Evolutionary conservation across 2,329 filamentous ascomycete species (phyloP).

Genomic region (Annulohypoxylon truncatum): DNA sequence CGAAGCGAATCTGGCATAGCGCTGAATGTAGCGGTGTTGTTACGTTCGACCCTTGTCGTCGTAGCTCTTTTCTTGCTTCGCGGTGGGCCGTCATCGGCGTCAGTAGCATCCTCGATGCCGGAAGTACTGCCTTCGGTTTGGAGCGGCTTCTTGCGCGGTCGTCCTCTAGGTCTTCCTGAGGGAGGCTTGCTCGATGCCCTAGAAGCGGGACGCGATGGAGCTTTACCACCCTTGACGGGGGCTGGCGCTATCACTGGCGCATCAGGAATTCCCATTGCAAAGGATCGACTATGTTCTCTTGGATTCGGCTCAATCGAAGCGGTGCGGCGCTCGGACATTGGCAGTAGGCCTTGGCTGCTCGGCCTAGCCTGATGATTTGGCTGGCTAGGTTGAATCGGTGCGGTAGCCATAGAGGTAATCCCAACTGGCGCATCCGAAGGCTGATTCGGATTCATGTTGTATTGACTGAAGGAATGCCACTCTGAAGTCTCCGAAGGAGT

Average conservation of each 20-base stretch:
- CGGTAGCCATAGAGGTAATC: slow-evolving; percentile 49
- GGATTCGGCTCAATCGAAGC: slow-evolving; percentile 44
- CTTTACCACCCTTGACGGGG: slow-evolving; percentile 50
- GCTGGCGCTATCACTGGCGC: slow-evolving; percentile 39
- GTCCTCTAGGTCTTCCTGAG: slow-evolving; percentile 67
- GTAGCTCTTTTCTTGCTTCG: slow-evolving; percentile 80
- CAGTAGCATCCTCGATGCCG: slow-evolving; percentile 75
- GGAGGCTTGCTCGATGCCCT: slow-evolving; percentile 66
- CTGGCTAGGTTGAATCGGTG: slow-evolving; percentile 44
- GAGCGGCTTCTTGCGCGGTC: slow-evolving; percentile 64
- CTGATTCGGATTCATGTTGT: slow-evolving; percentile 68
- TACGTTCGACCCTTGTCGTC: slow-evolving; percentile 77
- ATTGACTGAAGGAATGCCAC: slow-evolving; percentile 82
- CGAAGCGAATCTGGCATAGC: slow-evolving; percentile 81
- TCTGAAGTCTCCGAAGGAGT: slow-evolving; percentile 74
- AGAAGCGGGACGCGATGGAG: slow-evolving; percentile 69
- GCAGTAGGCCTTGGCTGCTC: slow-evolving; percentile 37
- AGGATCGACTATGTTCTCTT: slow-evolving; percentile 31
- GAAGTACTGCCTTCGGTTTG: slow-evolving; percentile 74
- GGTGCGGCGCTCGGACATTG: slow-evolving; percentile 42
- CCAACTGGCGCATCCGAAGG: slow-evolving; percentile 49
- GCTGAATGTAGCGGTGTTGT: slow-evolving; percentile 78
- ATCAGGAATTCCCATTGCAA: slow-evolving; percentile 31
- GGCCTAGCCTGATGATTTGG: slow-evolving; percentile 43
- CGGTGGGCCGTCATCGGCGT: slow-evolving; percentile 67